Percentiles rank a stretch among this genome's conserved stretches.
phyloP scores from a whole-genome alignment of 768 basidiomycete genomes.

The Hemileccinum rubropunctum region DNA sequence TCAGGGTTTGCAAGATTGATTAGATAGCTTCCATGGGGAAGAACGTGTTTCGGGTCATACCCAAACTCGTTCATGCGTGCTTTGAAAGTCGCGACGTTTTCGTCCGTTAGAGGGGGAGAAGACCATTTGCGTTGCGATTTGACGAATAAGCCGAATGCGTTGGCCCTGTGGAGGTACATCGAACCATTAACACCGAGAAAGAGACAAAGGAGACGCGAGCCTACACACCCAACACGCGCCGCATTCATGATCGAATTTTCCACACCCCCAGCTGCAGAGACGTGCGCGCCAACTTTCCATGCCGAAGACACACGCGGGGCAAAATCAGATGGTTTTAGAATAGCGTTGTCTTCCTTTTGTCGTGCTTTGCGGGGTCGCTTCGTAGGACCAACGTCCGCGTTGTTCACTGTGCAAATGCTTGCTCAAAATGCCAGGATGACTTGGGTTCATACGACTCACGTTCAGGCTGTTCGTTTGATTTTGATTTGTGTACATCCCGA shows the following conservation, averaged over 20 bases:
- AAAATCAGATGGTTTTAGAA: conserved; percentile 28
- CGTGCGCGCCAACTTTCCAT: conserved; percentile 83
- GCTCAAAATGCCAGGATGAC: background rate
- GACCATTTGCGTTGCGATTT: conserved; percentile 85
- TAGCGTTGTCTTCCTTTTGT: conserved; percentile 7
- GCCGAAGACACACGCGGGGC: conserved; percentile 29
- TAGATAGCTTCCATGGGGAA: conserved; percentile 86
- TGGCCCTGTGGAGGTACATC: conserved; percentile 51
- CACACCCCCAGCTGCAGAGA: conserved; percentile 77
- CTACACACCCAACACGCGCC: conserved; percentile 58
- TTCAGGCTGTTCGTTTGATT: background rate
- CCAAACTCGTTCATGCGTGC: conserved; percentile 55
- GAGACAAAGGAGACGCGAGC: background rate
- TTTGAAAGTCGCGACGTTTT: conserved; percentile 58
- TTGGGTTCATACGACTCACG: conserved; percentile 9
- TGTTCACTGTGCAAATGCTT: background rate
- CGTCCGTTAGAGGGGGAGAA: conserved; percentile 53
- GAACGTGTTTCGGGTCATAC: conserved; percentile 58
- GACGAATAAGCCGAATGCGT: conserved; percentile 78
- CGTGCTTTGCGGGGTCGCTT: conserved; percentile 7
- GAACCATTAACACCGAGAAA: background rate
- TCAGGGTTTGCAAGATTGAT: conserved; percentile 85
- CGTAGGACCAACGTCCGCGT: background rate
- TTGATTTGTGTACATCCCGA: conserved; percentile 1
- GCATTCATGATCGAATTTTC: conserved; percentile 73